These are phyloP conservation scores for Malus hybrid DNA, from an alignment of 331 rosid species.

Conservation along the genomic window DNA sequence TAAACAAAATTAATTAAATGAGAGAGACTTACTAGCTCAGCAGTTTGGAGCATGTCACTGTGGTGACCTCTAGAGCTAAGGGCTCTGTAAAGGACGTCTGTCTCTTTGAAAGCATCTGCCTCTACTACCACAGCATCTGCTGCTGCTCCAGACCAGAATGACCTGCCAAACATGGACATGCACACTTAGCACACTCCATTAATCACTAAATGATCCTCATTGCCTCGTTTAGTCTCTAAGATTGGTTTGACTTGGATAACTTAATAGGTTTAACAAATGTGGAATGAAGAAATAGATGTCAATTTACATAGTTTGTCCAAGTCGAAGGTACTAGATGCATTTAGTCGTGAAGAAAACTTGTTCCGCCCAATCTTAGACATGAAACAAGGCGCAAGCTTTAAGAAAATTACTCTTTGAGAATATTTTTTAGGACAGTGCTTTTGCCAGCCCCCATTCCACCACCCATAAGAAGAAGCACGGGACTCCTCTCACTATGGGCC, in stretches of 20 bases:
- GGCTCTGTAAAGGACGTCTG: constrained; percentile 61
- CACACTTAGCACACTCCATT: not conserved
- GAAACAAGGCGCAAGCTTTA: not conserved
- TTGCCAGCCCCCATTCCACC: constrained; percentile 99
- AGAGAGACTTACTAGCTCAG: constrained; percentile 50
- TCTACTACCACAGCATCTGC: constrained; percentile 62
- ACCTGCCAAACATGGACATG: constrained; percentile 28
- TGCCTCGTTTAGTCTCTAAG: not conserved
- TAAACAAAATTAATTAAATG: not conserved
- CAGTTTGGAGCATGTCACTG: constrained; percentile 72
- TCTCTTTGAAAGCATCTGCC: constrained; percentile 94
- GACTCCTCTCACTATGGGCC: constrained; percentile 51
- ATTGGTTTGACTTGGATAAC: not conserved
- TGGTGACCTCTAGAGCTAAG: constrained; percentile 67
- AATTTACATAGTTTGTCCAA: not conserved
- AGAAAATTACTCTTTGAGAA: constrained; percentile 51
- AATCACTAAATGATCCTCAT: not conserved
- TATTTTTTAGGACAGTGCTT: constrained; percentile 82
- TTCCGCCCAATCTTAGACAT: not conserved
- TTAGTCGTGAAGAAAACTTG: not conserved
- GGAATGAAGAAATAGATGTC: not conserved
- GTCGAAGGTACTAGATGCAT: not conserved
- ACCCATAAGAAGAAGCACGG: constrained; percentile 85
- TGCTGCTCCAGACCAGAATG: constrained; percentile 61
- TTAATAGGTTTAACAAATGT: not conserved